Percentiles rank a stretch among this genome's conserved stretches.
These are phyloP conservation scores for Ustilago cynodontis DNA, from an alignment of 1,284 basidiomycete genomes.

Conservation along the genomic window DNA sequence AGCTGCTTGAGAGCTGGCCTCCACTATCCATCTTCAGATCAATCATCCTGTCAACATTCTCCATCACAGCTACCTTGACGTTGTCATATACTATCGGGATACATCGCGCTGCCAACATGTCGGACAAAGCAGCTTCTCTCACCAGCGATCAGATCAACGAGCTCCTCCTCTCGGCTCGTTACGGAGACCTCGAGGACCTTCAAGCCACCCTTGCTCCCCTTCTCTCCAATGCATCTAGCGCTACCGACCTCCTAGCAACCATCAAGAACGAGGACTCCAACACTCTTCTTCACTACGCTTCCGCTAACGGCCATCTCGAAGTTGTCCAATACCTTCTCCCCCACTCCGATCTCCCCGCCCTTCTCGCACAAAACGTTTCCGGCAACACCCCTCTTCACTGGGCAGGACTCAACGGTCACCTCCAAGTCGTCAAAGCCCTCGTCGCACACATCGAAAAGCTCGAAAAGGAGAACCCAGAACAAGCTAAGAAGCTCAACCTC, in stretches of 20 bases:
- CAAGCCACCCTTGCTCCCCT: constrained; percentile 40
- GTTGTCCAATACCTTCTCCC: constrained; percentile 55
- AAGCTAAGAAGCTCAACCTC: constrained; percentile 40
- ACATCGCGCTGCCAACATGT: constrained; percentile 12
- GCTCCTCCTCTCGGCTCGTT: constrained; percentile 64
- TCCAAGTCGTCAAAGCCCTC: constrained; percentile 53
- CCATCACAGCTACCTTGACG: not conserved
- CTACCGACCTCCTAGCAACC: constrained; percentile 14
- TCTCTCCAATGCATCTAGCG: constrained; percentile 1
- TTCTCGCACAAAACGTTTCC: constrained; percentile 60
- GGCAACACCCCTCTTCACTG: constrained; percentile 69
- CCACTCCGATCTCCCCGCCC: constrained; percentile 22
- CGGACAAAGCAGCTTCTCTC: constrained; percentile 30
- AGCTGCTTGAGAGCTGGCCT: constrained; percentile 2
- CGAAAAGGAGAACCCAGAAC: constrained; percentile 32
- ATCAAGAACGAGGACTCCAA: constrained; percentile 61
- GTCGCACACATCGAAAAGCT: constrained; percentile 58
- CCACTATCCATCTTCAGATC: not conserved
- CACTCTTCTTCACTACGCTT: constrained; percentile 62
- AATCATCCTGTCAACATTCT: not conserved
- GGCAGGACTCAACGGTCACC: constrained; percentile 68
- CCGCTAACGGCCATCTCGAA: constrained; percentile 64
- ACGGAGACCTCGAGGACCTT: constrained; percentile 62
- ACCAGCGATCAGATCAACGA: constrained; percentile 63
- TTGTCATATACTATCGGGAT: not conserved